Evolutionary conservation across 2,329 filamentous ascomycete species (phyloP).

Genomic region (Xylariaceae sp.): DNA sequence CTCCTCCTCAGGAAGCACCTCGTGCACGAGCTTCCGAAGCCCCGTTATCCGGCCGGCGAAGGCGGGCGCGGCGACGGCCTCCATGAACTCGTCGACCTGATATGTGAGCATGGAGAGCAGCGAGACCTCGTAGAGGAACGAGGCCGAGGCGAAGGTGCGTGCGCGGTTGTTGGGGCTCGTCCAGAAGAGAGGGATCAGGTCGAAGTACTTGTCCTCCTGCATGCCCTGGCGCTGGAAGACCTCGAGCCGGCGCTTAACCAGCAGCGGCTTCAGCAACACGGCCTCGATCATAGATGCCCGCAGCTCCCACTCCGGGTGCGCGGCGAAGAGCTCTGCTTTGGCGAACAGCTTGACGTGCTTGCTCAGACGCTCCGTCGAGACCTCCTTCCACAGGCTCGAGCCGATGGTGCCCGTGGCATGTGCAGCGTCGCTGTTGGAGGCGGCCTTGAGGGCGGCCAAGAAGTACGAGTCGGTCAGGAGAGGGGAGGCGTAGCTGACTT

Average conservation of each 20-base stretch:
- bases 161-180: conserved; percentile 18
- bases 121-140: conserved; percentile 20
- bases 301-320: conserved; percentile 18
- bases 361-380: conserved; percentile 1
- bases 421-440: conserved; percentile 3
- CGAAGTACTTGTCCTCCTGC: conserved; percentile 23
- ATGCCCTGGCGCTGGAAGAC: conserved; percentile 19
- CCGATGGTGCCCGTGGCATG: conserved; percentile 9
- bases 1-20: conserved; percentile 8
- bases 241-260: conserved; percentile 13
- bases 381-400: conserved; percentile 12
- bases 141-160: conserved; percentile 16
- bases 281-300: conserved; percentile 19
- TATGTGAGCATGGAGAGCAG: conserved; percentile 20
- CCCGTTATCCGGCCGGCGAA: conserved; percentile 9
- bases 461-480: conserved; percentile 19
- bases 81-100: conserved; percentile 22
- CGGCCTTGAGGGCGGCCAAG: conserved; percentile 15
- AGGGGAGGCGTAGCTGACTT: conserved; percentile 20
- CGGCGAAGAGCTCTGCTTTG: conserved; percentile 15
- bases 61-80: conserved; percentile 14
- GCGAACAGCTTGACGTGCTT: conserved; percentile 17
- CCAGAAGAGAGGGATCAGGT: conserved; percentile 22
- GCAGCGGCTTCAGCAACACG: conserved; percentile 13
- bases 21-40: conserved; percentile 12